A percentile compares a stretch with the other conserved stretches of the same genome.
Evolutionary conservation across 441 rosid genomes (phyloP).

Genomic region (Bocquillonia castaneifolia): DNA sequence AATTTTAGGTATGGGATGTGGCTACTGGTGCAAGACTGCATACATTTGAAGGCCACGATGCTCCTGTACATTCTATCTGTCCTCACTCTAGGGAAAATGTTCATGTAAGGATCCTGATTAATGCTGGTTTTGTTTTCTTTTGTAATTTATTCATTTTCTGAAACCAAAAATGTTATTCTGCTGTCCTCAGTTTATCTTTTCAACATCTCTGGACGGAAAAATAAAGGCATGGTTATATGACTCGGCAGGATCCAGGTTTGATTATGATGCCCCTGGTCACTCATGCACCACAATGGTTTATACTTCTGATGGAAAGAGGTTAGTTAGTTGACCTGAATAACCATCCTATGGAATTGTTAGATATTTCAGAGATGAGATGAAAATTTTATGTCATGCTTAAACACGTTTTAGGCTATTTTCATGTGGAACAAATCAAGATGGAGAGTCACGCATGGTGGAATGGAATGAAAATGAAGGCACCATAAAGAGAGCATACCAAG

Average conservation of each 20-base stretch:
- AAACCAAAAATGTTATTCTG: not conserved
- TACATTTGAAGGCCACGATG: conserved; percentile 55
- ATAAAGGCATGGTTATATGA: conserved; percentile 63
- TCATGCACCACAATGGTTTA: conserved; percentile 47
- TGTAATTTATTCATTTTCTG: not conserved
- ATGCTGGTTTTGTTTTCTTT: not conserved
- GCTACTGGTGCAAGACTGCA: conserved; percentile 35
- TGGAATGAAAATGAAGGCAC: conserved; percentile 77
- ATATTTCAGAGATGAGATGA: conserved; percentile 6
- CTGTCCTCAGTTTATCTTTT: conserved; percentile 46
- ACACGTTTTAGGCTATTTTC: conserved; percentile 50
- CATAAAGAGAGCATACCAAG: conserved; percentile 53
- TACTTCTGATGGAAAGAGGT: conserved; percentile 55
- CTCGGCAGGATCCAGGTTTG: conserved; percentile 38
- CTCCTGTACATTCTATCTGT: conserved; percentile 53
- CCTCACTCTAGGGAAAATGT: conserved; percentile 48
- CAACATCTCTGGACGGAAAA: conserved; percentile 59
- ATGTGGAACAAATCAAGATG: conserved; percentile 68
- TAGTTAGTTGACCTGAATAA: not conserved
- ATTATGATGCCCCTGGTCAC: conserved; percentile 48
- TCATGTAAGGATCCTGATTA: conserved; percentile 34
- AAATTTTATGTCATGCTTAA: conserved; percentile 6
- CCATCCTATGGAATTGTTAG: not conserved
- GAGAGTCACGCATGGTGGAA: conserved; percentile 64
- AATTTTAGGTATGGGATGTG: conserved; percentile 51